These are phyloP conservation scores for Laetiporus sulphureus DNA, from an alignment of 1,284 basidiomycete species.

Conservation along the genomic window DNA sequence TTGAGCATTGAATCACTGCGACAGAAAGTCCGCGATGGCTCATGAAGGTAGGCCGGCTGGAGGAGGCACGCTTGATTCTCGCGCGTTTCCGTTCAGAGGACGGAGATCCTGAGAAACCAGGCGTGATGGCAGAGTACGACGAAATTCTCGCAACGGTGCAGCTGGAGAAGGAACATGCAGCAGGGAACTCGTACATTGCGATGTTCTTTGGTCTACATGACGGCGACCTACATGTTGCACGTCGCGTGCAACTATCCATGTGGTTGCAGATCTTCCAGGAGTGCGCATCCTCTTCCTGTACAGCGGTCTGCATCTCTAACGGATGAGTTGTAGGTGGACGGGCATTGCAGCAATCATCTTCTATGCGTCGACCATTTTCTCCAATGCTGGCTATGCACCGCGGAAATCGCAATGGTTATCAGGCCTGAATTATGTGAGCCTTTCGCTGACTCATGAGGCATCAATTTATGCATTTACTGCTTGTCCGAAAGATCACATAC, in stretches of 20 bases:
- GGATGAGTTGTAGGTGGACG: constrained; percentile 31
- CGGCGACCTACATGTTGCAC: constrained; percentile 38
- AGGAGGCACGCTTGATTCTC: constrained; percentile 39
- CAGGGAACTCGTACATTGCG: constrained; percentile 37
- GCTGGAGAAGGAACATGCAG: constrained; percentile 35
- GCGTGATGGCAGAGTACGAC: constrained; percentile 26
- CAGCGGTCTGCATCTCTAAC: background rate
- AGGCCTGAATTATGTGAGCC: constrained; percentile 41
- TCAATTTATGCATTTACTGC: constrained; percentile 2
- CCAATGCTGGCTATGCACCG: constrained; percentile 37
- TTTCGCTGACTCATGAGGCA: too few species aligned
- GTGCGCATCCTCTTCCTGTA: constrained; percentile 14
- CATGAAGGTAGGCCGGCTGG: constrained; percentile 41
- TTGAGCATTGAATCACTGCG: background rate
- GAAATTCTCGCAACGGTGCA: constrained; percentile 36
- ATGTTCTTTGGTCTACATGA: constrained; percentile 43
- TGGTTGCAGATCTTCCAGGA: constrained; percentile 48
- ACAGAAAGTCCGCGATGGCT: constrained; percentile 51
- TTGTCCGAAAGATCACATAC: constrained; percentile 33
- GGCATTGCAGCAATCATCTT: constrained; percentile 46
- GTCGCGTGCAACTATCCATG: constrained; percentile 39
- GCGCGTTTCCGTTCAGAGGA: constrained; percentile 25
- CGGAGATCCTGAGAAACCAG: constrained; percentile 20
- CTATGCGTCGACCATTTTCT: constrained; percentile 45
- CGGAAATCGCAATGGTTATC: constrained; percentile 43